These are phyloP conservation scores for Stemphylium beticola DNA, from an alignment of 2,329 filamentous ascomycete genomes.

Conservation along the genomic window DNA sequence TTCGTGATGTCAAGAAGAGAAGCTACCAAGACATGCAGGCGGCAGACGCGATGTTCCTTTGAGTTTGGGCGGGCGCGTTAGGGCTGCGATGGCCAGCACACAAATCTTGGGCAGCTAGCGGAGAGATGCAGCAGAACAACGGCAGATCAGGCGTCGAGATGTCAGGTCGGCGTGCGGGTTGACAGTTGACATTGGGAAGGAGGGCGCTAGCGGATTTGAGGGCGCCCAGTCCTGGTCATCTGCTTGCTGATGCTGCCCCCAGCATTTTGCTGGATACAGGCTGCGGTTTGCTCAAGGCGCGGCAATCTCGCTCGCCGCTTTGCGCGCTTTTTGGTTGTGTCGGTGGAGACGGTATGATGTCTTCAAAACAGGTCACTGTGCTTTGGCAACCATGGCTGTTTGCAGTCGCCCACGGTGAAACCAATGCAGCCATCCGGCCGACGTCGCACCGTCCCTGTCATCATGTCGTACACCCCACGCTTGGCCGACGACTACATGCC, in stretches of 20 bases:
- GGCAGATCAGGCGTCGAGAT: slow-evolving; percentile 14
- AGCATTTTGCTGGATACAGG: background rate
- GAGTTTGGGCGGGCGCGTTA: slow-evolving; percentile 1
- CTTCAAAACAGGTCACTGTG: slow-evolving; percentile 2
- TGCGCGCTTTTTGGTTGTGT: background rate
- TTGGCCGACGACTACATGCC: background rate
- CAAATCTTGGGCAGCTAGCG: slow-evolving; percentile 3
- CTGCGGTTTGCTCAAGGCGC: background rate
- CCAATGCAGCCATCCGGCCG: slow-evolving; percentile 6
- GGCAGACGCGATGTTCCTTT: slow-evolving; percentile 16
- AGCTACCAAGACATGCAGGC: slow-evolving; percentile 26
- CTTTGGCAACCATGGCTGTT: background rate
- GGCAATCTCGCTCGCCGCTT: background rate
- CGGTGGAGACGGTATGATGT: background rate
- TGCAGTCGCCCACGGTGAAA: background rate
- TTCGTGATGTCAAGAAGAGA: slow-evolving; percentile 29
- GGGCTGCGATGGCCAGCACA: slow-evolving; percentile 8
- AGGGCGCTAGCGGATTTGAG: slow-evolving; percentile 10
- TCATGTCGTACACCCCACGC: slow-evolving; percentile 7
- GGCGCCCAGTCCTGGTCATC: slow-evolving; percentile 5
- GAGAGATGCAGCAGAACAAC: slow-evolving; percentile 9
- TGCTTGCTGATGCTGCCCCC: slow-evolving; percentile 5
- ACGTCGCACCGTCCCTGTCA: slow-evolving; percentile 12
- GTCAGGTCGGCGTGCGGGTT: slow-evolving; percentile 12
- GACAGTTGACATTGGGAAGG: slow-evolving; percentile 6